phyloP scores from a whole-genome alignment of 352 stramenopile species.

The Phytophthora chlamydospora region DNA sequence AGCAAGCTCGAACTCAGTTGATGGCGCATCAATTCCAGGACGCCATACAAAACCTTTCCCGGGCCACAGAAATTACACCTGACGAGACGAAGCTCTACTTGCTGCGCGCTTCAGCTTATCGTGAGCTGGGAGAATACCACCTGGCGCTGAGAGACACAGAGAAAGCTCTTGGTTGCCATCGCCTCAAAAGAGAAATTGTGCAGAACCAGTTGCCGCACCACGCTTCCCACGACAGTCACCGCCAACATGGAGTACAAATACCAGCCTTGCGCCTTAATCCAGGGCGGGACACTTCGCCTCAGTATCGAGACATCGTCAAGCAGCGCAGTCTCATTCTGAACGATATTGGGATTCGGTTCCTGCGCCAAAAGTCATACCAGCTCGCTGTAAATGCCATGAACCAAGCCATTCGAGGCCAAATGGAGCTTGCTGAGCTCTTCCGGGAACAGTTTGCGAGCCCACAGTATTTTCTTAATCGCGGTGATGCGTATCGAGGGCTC shows the following conservation, averaged over 20 bases:
- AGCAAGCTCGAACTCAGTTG: slow-evolving; percentile 58
- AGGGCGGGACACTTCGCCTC: slow-evolving; percentile 45
- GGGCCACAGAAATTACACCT: slow-evolving; percentile 68
- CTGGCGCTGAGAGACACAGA: slow-evolving; percentile 67
- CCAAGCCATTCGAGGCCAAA: slow-evolving; percentile 68
- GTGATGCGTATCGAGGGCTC: slow-evolving; percentile 77
- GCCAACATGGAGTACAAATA: slow-evolving; percentile 10
- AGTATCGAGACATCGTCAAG: slow-evolving; percentile 68
- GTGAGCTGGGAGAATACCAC: slow-evolving; percentile 66
- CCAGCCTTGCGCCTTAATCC: slow-evolving; percentile 18
- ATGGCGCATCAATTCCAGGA: slow-evolving; percentile 57
- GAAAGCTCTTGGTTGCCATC: slow-evolving; percentile 59
- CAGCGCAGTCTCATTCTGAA: slow-evolving; percentile 82
- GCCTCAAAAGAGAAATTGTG: slow-evolving; percentile 26
- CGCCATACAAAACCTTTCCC: slow-evolving; percentile 71
- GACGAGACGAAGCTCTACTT: slow-evolving; percentile 76
- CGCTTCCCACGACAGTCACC: slow-evolving; percentile 12
- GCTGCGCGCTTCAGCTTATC: slow-evolving; percentile 67
- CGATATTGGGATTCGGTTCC: slow-evolving; percentile 65
- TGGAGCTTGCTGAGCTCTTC: slow-evolving; percentile 53
- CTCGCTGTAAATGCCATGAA: slow-evolving; percentile 84
- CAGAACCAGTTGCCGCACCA: slow-evolving; percentile 20
- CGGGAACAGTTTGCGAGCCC: slow-evolving; percentile 52
- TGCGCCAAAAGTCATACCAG: slow-evolving; percentile 65
- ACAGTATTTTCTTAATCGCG: slow-evolving; percentile 69